Evolutionary conservation across 305 asterid genomes (phyloP).

Genomic region (Fraxinus floribunda): DNA sequence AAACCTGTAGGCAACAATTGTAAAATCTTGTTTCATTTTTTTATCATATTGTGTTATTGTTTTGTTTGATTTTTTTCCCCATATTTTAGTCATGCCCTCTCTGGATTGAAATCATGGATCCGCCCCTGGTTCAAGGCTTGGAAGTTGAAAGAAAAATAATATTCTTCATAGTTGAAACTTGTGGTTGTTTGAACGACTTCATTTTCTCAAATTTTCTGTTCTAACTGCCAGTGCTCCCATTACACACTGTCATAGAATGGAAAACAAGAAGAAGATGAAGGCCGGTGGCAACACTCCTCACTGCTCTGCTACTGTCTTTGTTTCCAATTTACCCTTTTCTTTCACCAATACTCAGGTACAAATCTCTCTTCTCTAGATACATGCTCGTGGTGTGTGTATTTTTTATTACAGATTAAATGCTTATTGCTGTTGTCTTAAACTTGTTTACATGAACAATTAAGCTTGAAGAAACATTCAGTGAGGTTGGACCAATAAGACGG

Average conservation of each 20-base stretch:
- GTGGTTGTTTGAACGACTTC: neutral
- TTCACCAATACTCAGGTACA: conserved; percentile 63
- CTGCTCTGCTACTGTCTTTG: conserved; percentile 68
- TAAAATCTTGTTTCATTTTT: neutral
- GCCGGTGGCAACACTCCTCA: conserved; percentile 49
- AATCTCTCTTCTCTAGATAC: neutral
- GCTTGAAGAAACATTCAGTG: conserved; percentile 83
- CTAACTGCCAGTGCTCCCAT: neutral
- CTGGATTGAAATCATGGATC: neutral
- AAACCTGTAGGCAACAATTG: neutral
- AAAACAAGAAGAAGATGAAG: conserved; percentile 49
- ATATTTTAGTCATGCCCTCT: neutral
- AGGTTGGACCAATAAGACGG: conserved; percentile 81
- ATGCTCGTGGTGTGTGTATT: neutral
- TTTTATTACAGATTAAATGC: neutral
- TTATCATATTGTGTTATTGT: neutral
- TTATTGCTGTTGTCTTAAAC: neutral
- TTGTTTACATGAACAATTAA: conserved; percentile 24
- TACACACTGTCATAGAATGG: conserved; percentile 35
- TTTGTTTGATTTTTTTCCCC: neutral
- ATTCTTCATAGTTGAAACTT: neutral
- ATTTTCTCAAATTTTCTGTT: neutral
- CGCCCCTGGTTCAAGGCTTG: neutral
- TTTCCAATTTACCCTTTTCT: conserved; percentile 75
- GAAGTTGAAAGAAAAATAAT: neutral